These are phyloP conservation scores for Eragrostis tef DNA, from an alignment of 202 grass and related monocot genomes.

Conservation along the genomic window DNA sequence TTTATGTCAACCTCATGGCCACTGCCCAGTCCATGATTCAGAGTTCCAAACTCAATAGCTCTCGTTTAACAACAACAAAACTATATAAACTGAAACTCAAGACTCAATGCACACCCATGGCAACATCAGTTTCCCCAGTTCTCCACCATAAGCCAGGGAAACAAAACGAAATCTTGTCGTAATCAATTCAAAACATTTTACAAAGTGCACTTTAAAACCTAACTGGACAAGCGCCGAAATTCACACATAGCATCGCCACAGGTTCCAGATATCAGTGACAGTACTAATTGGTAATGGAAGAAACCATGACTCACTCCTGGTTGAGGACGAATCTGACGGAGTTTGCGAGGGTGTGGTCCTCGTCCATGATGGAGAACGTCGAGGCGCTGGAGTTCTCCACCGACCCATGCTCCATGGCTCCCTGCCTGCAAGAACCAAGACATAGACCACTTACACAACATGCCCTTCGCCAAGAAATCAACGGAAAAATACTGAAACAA, in stretches of 20 bases:
- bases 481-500: too few relatives aligned
- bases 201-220: neutral
- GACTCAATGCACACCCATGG: neutral
- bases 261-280: neutral
- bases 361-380: conserved; percentile 68
- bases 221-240: neutral
- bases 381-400: conserved; percentile 54
- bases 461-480: neutral
- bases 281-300: conserved; percentile 46
- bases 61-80: neutral
- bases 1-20: neutral
- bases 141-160: neutral
- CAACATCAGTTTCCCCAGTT: neutral
- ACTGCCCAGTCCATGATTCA: neutral
- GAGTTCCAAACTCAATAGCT: neutral
- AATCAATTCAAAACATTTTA: neutral
- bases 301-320: conserved; percentile 77
- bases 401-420: conserved; percentile 65
- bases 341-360: conserved; percentile 91
- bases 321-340: conserved; percentile 79
- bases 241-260: neutral
- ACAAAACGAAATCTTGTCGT: neutral
- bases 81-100: neutral
- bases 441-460: neutral
- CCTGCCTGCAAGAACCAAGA: neutral